Evolutionary conservation across 345 rosid species (phyloP), one percentile per base, ranked within the genome.

Genomic region (Syzygium aqueum): DNA sequence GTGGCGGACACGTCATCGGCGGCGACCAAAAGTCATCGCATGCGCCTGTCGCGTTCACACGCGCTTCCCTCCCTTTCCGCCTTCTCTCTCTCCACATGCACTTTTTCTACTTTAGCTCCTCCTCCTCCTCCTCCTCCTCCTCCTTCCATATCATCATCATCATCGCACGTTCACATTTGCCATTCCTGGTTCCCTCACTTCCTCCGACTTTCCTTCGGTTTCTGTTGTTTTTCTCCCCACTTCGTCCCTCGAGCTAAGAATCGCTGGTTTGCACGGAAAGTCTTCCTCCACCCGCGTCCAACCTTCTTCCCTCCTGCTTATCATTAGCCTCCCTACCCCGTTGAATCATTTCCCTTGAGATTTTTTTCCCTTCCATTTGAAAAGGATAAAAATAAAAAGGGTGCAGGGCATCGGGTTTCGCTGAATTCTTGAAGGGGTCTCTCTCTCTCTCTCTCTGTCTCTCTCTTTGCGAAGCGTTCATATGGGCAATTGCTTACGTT

Each of bases 401-500:
- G 49, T 33, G 80, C 46, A 73, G 80, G 80, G 80, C 25, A 9
- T 19, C 80, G 80, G 49, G 80, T 2, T 73, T 19, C 19, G 49
- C 49, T 73, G 80, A 33, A 73, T 73, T 73, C 80, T 73, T 73
- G 49, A 73, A 73, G 80, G 23, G 14, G 25, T 2, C 57, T 54
- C 57, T 5, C 46, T 43, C 46, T 43, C 46, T 43, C 46, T 43
- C 7, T 43, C 46, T 43, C 46, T 43, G 43, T 40, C 46, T 61
- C 73, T 14, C 53, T 52, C 51, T 11, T n/a, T 61, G 73, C 25
- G 80, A 73, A 73, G 49, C 77, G 63, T 86, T 80, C 82, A 73
- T 50, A 96, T 95, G 98, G 98, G 98, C 5, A 96, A 96, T 92
- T 96, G 97, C 87, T 88, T 95, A 80, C 90, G 59, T 91, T 95